Conservation (phyloP, 306 rosid species). For the Glycine latifolia region DNA sequence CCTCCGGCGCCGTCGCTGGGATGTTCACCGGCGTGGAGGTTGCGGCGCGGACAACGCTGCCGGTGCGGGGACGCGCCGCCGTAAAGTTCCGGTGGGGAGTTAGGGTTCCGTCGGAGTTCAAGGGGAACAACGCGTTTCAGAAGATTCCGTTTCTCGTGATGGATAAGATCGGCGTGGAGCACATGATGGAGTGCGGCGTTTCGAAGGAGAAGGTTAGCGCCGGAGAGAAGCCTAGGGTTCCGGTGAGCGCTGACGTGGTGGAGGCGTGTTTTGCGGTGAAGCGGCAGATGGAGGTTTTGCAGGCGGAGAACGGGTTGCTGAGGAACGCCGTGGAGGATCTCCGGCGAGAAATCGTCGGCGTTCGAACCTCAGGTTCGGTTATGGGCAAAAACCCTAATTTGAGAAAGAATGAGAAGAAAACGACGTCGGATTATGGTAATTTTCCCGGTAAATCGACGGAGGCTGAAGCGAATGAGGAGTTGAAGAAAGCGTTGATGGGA, state of each 20-base stretch:
- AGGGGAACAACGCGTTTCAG: slow-evolving; percentile 49
- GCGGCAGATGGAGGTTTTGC: slow-evolving; percentile 74
- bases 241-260: slow-evolving; percentile 57
- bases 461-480: slow-evolving; percentile 56
- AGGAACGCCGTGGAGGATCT: slow-evolving; percentile 82
- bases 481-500: slow-evolving; percentile 63
- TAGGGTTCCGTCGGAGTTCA: slow-evolving; percentile 72
- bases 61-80: slow-evolving; percentile 62
- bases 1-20: slow-evolving; percentile 45
- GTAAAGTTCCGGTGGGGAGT: slow-evolving; percentile 86
- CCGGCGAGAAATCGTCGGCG: slow-evolving; percentile 62
- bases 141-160: slow-evolving; percentile 80
- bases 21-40: slow-evolving; percentile 75
- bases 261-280: slow-evolving; percentile 69
- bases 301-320: slow-evolving; percentile 71
- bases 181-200: slow-evolving; percentile 62
- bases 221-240: slow-evolving; percentile 18
- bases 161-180: slow-evolving; percentile 93
- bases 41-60: slow-evolving; percentile 71
- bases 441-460: slow-evolving; percentile 49
- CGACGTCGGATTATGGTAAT: slow-evolving; percentile 46
- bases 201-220: slow-evolving; percentile 25
- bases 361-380: not conserved
- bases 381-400: slow-evolving; percentile 48
- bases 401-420: slow-evolving; percentile 57